A percentile compares a stretch with the other conserved stretches of the same genome.
Evolutionary conservation across 345 rosid species (phyloP).

Genomic region (Rhizophora apiculata): DNA sequence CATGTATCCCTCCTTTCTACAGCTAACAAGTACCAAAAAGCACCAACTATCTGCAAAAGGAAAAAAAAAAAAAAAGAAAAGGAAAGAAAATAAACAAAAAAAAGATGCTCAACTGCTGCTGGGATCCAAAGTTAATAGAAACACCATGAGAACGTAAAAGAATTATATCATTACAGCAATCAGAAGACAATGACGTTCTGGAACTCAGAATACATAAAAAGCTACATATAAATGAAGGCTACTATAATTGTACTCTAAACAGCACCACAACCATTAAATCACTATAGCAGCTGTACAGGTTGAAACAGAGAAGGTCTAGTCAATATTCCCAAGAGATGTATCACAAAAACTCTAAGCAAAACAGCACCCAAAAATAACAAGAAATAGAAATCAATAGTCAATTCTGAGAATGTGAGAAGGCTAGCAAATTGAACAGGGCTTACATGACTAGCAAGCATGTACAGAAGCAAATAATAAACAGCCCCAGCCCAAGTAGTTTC

Average conservation of each 20-base stretch:
- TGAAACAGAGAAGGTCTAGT: no score
- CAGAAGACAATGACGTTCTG: slow-evolving; percentile 6
- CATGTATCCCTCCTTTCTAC: slow-evolving; percentile 76
- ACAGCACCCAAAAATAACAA: not conserved
- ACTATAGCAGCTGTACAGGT: no score
- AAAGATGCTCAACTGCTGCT: not conserved
- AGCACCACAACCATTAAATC: no score
- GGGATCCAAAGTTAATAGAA: not conserved
- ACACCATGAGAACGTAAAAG: no score
- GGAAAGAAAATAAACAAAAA: not conserved
- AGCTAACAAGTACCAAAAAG: slow-evolving; percentile 89
- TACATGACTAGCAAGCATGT: slow-evolving; percentile 99
- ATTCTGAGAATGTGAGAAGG: slow-evolving; percentile 4
- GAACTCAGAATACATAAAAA: not conserved
- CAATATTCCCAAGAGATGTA: no score
- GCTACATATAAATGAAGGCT: no score
- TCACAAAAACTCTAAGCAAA: not conserved
- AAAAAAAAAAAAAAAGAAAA: not conserved
- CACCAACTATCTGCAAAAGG: slow-evolving; percentile 73
- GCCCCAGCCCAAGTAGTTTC: slow-evolving; percentile 99
- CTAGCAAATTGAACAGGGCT: slow-evolving; percentile 31
- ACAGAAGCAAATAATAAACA: slow-evolving; percentile 80
- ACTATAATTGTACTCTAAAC: no score
- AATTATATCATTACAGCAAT: not conserved
- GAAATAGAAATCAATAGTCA: not conserved